These are phyloP conservation scores for Iodosphaeria phyllophila DNA, from an alignment of 2,329 filamentous ascomycete species.

Conservation along the genomic window DNA sequence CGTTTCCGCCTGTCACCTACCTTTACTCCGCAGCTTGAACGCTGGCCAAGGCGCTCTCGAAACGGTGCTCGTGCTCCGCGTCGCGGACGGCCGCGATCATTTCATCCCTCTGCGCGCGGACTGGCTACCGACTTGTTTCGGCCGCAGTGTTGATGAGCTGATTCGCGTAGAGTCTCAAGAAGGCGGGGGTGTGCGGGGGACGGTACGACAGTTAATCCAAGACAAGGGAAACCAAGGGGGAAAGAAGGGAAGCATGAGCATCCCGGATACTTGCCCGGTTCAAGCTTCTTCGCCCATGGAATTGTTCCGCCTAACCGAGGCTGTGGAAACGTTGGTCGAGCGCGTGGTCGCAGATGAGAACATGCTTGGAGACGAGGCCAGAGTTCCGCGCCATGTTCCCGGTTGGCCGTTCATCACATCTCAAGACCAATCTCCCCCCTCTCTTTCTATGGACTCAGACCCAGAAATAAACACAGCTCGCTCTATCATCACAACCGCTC, in stretches of 20 bases:
- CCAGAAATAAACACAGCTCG: constrained; percentile 11
- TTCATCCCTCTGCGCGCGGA: constrained; percentile 65
- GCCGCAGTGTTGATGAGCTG: constrained; percentile 72
- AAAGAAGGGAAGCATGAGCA: constrained; percentile 19
- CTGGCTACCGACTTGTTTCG: constrained; percentile 72
- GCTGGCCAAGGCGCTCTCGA: constrained; percentile 47
- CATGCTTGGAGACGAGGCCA: constrained; percentile 32
- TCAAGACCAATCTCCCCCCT: constrained; percentile 1
- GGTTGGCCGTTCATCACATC: constrained; percentile 39
- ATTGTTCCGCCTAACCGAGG: constrained; percentile 75
- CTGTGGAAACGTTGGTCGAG: constrained; percentile 40
- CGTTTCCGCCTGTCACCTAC: constrained; percentile 50
- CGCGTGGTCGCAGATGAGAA: constrained; percentile 39
- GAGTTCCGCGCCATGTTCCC: constrained; percentile 28
- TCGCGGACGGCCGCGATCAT: constrained; percentile 71
- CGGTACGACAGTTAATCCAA: constrained; percentile 13
- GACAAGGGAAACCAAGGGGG: constrained; percentile 10
- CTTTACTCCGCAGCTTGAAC: no score
- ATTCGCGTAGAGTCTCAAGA: constrained; percentile 56
- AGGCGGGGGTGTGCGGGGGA: constrained; percentile 52
- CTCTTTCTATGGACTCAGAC: neutral
- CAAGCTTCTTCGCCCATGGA: constrained; percentile 73
- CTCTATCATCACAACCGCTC: constrained; percentile 23
- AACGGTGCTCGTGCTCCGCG: constrained; percentile 72
- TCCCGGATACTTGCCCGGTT: constrained; percentile 36